These are phyloP conservation scores for Rhodotorula sp. DNA, from an alignment of 1,284 basidiomycete species.

Conservation along the genomic window DNA sequence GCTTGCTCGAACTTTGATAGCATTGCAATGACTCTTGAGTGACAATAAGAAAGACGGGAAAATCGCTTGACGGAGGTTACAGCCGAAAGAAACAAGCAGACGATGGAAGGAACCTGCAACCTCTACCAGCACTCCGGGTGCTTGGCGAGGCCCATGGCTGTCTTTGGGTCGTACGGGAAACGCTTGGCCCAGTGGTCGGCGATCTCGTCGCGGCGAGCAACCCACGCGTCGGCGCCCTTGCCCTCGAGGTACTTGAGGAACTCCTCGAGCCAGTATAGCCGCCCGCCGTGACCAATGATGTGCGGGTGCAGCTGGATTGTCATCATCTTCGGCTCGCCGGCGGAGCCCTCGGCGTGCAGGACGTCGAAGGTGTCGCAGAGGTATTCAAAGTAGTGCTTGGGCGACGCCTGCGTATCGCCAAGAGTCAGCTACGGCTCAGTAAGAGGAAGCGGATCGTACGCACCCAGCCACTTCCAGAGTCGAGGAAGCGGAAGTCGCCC, in stretches of 20 bases:
- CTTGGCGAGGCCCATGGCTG: slow-evolving; percentile 22
- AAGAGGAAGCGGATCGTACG: too few species aligned
- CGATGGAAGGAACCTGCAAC: too few species aligned
- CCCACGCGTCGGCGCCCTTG: slow-evolving; percentile 51
- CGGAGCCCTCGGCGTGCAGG: slow-evolving; percentile 49
- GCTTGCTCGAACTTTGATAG: too few species aligned
- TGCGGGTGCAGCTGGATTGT: slow-evolving; percentile 53
- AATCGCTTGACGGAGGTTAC: neutral
- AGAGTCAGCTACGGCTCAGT: neutral
- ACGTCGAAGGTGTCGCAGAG: slow-evolving; percentile 53
- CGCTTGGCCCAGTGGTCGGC: slow-evolving; percentile 51
- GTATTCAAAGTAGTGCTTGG: slow-evolving; percentile 51
- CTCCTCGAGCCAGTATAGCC: slow-evolving; percentile 50
- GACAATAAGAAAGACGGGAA: too few species aligned
- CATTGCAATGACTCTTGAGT: too few species aligned
- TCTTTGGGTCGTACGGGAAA: slow-evolving; percentile 44
- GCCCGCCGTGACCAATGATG: slow-evolving; percentile 52
- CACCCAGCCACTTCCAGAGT: slow-evolving; percentile 16
- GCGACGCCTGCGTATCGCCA: slow-evolving; percentile 2
- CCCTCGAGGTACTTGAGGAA: slow-evolving; percentile 51
- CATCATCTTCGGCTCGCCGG: slow-evolving; percentile 53
- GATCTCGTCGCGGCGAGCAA: slow-evolving; percentile 52
- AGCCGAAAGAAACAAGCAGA: neutral
- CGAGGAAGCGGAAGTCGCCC: slow-evolving; percentile 53
- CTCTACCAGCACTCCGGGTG: slow-evolving; percentile 5